These are phyloP conservation scores for Imleria badia DNA, from an alignment of 768 basidiomycete genomes.

Conservation along the genomic window DNA sequence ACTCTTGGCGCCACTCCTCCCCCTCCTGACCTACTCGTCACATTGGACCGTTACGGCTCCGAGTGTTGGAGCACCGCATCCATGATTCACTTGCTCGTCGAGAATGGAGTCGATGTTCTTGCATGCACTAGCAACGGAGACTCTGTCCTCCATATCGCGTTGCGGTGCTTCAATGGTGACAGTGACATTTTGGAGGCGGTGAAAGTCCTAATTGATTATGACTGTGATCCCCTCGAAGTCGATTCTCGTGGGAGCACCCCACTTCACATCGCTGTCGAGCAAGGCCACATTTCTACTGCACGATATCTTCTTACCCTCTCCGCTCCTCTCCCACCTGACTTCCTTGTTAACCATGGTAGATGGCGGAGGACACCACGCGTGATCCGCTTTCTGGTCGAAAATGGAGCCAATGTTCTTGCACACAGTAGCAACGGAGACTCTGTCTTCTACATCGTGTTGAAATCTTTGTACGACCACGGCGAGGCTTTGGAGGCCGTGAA, in stretches of 20 bases:
- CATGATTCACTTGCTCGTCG: not conserved
- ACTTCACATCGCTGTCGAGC: too few species aligned
- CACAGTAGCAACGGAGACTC: not conserved
- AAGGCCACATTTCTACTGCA: too few species aligned
- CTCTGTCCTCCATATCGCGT: not conserved
- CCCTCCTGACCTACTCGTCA: not conserved
- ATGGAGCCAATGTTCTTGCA: not conserved
- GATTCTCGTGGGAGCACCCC: too few species aligned
- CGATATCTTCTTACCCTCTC: not conserved
- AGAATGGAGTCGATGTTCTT: not conserved
- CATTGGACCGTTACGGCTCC: not conserved
- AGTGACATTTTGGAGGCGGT: too few species aligned
- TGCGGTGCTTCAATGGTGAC: too few species aligned
- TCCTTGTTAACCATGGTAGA: too few species aligned
- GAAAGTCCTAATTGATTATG: too few species aligned
- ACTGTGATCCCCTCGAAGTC: too few species aligned
- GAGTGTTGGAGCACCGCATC: too few species aligned
- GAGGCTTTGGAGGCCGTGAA: not conserved
- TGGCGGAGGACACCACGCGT: not conserved
- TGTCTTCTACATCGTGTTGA: not conserved
- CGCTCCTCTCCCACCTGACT: too few species aligned
- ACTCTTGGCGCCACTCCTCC: not conserved
- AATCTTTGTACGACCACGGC: not conserved
- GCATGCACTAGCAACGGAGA: not conserved
- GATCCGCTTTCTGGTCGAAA: not conserved